Conservation (phyloP, 192 early-diverging fungal species). For the Phlyctochytrium arcticum region DNA sequence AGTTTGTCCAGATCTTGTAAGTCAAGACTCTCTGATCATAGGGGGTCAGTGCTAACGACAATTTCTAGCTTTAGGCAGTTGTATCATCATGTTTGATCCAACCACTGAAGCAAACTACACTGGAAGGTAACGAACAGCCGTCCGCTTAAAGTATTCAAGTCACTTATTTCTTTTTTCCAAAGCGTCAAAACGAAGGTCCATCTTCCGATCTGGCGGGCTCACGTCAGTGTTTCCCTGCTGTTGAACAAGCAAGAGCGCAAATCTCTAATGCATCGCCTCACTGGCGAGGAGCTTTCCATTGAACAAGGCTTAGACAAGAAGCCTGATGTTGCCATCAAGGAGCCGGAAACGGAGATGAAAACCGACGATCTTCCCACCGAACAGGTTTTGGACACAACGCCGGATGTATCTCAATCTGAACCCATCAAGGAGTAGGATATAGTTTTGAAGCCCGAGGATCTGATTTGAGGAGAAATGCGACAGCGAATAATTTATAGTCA, state of each 20-base stretch:
- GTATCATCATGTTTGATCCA: constrained; percentile 42
- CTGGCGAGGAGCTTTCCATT: constrained; percentile 22
- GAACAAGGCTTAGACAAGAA: constrained; percentile 7
- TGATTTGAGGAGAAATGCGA: too few species aligned
- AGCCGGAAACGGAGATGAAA: too few species aligned
- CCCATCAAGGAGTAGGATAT: too few species aligned
- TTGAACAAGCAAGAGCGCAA: constrained; percentile 46
- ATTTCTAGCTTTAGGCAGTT: constrained; percentile 34
- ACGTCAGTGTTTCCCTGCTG: constrained; percentile 43
- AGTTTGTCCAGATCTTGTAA: background rate
- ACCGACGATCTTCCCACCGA: too few species aligned
- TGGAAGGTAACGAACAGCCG: constrained; percentile 23
- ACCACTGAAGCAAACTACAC: constrained; percentile 10
- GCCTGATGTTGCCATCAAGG: background rate
- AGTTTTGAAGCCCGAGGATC: too few species aligned
- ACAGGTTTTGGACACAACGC: too few species aligned
- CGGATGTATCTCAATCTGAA: too few species aligned
- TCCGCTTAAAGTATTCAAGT: background rate
- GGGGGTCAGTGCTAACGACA: background rate
- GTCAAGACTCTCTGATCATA: background rate
- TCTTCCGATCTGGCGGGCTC: constrained; percentile 50
- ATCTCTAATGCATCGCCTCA: constrained; percentile 37
- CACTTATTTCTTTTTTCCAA: background rate
- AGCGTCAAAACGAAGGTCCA: constrained; percentile 27
- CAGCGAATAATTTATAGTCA: too few species aligned